Evolutionary conservation across 225 moss, liverwort and hornwort species (phyloP), one percentile per base, ranked within the genome.

Genomic region (Straminergon stramineum): DNA sequence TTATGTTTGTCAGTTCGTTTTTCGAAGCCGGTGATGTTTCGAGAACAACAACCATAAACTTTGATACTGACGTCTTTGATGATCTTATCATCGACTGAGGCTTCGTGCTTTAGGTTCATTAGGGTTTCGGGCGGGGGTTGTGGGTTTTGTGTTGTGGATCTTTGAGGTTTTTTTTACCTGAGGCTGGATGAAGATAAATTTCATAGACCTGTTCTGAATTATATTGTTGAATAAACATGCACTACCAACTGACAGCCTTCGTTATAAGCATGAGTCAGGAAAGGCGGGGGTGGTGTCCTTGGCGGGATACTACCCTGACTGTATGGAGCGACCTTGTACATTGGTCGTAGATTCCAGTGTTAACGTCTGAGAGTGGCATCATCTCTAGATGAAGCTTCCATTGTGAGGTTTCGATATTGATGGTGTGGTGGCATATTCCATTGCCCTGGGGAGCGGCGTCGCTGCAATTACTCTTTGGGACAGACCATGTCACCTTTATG

Each of bases 361-460:
- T 13, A 91, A 88, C 88, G 85, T 81, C 85, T 60, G 9, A 88
- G 48, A 88, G 22, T 31, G 12, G 5, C 15, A 31, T 84, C 22
- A 26, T 45, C 39, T 56, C 6, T 68, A 52, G 84, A 31, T 3
- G 60, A 48, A 17, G 6, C 32, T 55, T 11, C 31, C 32, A 16
- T 51, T 37, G 43, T 41, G 17, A 52, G 39, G 26, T 26, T 17
- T 11, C 1, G 52, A 14, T 17, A 28, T 17, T 75, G 65, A 39
- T 48, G 23, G 39, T 23, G 55, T 17, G 70, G 85, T 85, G 13
- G 90, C 94, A 93, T 95, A 94, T 94, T 95, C 94, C 92, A 91
- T 94, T 87, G 92, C 90, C 92, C 89, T 94, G 71, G 91, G 77
- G 88, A 94, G 95, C 90, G 81, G 84, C 95, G 90, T 95, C 91